Percentiles rank a stretch among this genome's conserved stretches.
These are phyloP conservation scores for Amborella trichopoda DNA, from an alignment of 164 flowering plant species.

Conservation along the genomic window DNA sequence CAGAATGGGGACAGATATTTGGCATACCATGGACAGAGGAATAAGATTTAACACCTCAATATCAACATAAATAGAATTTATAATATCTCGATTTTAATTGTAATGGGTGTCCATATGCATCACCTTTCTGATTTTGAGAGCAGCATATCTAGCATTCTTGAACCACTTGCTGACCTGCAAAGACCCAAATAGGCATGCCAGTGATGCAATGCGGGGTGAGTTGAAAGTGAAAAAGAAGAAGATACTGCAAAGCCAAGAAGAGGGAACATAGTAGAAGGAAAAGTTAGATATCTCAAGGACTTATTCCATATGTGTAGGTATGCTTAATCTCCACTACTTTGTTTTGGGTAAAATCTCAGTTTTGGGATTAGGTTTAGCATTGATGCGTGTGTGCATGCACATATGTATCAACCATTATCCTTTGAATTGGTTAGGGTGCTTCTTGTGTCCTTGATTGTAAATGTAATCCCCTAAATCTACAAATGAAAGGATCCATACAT, in stretches of 20 bases:
- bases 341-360: no score
- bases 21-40: not conserved
- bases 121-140: constrained; percentile 76
- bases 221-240: no score
- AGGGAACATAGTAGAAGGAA: no score
- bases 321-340: no score
- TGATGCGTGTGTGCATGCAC: not conserved
- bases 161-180: constrained; percentile 90
- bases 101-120: constrained; percentile 5
- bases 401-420: not conserved
- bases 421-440: not conserved
- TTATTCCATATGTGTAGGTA: no score
- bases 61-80: not conserved
- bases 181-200: no score
- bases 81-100: not conserved
- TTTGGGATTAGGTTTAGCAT: no score
- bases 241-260: no score
- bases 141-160: constrained; percentile 81
- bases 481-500: constrained; percentile 4
- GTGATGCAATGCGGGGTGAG: no score
- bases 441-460: not conserved
- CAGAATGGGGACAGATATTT: not conserved
- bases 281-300: no score
- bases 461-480: not conserved
- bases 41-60: not conserved